Percentiles rank a stretch among this genome's conserved stretches.
Conservation (phyloP, 305 asterid species). For the Fraxinus sp. region DNA sequence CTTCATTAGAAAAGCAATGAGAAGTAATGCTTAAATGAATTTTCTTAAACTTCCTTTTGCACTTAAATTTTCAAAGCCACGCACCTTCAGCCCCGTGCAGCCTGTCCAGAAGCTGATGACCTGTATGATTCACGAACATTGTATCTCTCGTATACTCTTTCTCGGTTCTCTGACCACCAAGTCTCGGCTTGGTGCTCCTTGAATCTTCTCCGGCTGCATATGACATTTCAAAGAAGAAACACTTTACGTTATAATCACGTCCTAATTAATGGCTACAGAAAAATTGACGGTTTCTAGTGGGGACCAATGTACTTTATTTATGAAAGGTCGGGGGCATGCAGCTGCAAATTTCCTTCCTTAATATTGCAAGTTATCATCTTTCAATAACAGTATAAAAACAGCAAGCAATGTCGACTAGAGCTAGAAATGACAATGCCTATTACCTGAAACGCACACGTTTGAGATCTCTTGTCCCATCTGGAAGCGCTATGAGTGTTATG, state of each 20-base stretch:
- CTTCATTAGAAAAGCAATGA: slow-evolving; percentile 30
- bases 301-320: not conserved
- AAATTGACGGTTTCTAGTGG: not conserved
- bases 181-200: slow-evolving; percentile 99
- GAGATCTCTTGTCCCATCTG: slow-evolving; percentile 93
- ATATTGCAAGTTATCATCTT: not conserved
- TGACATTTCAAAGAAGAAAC: not conserved
- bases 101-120: slow-evolving; percentile 68
- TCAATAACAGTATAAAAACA: not conserved
- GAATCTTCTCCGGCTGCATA: slow-evolving; percentile 83
- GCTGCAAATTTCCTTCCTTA: not conserved
- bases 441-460: slow-evolving; percentile 99
- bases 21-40: slow-evolving; percentile 26
- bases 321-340: not conserved
- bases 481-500: slow-evolving; percentile 78
- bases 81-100: slow-evolving; percentile 52
- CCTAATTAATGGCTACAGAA: not conserved
- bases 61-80: slow-evolving; percentile 69
- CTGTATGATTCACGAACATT: slow-evolving; percentile 88
- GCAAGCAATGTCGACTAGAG: slow-evolving; percentile 24
- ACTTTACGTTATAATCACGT: not conserved
- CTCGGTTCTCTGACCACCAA: slow-evolving; percentile 99
- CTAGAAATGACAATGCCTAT: not conserved
- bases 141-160: slow-evolving; percentile 79
- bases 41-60: slow-evolving; percentile 4